A percentile compares a stretch with the other conserved stretches of the same genome.
Evolutionary conservation across 345 rosid genomes (phyloP).

Genomic region (Brassica juncea): DNA sequence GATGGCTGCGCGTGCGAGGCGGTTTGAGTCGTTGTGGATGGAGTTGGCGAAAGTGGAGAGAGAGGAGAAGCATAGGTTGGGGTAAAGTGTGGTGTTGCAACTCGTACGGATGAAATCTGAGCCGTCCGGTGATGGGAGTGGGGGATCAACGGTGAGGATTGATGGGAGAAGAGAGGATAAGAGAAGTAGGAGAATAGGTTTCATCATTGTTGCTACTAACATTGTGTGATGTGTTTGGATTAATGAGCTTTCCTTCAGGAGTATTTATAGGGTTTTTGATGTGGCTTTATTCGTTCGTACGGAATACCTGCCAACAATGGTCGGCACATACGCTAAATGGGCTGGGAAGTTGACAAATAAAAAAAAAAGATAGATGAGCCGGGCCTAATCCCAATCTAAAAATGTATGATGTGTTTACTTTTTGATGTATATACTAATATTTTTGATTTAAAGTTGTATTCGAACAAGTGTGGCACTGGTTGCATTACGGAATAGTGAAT

Average conservation of each 20-base stretch:
- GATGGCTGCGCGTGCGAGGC: conserved; percentile 62
- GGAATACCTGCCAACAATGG: neutral
- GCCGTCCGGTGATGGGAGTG: conserved; percentile 33
- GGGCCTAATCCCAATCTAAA: neutral
- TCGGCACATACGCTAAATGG: neutral
- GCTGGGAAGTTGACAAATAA: too few relatives aligned
- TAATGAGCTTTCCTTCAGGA: neutral
- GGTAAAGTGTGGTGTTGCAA: conserved; percentile 72
- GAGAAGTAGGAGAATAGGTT: conserved; percentile 16
- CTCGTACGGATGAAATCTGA: conserved; percentile 63
- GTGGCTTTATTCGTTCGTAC: neutral
- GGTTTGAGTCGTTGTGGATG: conserved; percentile 52
- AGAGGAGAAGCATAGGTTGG: conserved; percentile 68
- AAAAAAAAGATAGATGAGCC: neutral
- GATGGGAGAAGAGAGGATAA: conserved; percentile 34
- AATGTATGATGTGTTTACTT: neutral
- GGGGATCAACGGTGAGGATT: conserved; percentile 32
- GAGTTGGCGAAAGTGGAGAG: conserved; percentile 57
- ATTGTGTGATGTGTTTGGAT: conserved; percentile 16
- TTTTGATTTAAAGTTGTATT: neutral
- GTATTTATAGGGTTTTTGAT: conserved; percentile 12
- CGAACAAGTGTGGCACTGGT: neutral
- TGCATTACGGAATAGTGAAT: neutral
- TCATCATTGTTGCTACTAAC: conserved; percentile 2
- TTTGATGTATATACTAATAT: neutral